Evolutionary conservation across 2,329 filamentous ascomycete species (phyloP).

Genomic region (Fusarium bactridioides): DNA sequence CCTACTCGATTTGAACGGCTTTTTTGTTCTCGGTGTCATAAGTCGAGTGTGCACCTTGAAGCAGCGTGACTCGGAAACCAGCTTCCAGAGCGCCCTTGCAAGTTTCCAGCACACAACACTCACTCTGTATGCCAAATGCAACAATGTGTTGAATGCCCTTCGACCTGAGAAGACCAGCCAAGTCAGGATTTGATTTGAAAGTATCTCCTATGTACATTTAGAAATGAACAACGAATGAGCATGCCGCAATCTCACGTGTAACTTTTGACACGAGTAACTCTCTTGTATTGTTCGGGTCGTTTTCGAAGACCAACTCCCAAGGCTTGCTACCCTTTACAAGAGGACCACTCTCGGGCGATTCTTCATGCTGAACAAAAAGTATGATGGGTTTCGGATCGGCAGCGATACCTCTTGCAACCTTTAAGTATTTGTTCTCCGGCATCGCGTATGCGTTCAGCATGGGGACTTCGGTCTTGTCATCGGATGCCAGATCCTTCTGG

Average conservation of each 20-base stretch:
- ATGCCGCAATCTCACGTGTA: neutral
- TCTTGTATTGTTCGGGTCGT: neutral
- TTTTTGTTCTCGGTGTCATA: neutral
- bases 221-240: neutral
- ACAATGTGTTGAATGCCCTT: constrained; percentile 10
- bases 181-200: constrained; percentile 10
- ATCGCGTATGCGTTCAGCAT: constrained; percentile 2
- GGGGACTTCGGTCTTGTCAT: constrained; percentile 4
- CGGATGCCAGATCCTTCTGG: constrained; percentile 9
- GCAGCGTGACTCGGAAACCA: constrained; percentile 13
- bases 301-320: constrained; percentile 8
- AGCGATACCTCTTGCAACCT: neutral
- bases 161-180: neutral
- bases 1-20: constrained; percentile 2
- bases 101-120: constrained; percentile 22
- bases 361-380: constrained; percentile 25
- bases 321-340: constrained; percentile 6
- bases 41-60: constrained; percentile 22
- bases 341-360: neutral
- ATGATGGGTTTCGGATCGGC: neutral
- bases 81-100: constrained; percentile 20
- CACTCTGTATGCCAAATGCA: constrained; percentile 21
- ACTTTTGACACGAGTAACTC: constrained; percentile 11
- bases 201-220: constrained; percentile 9
- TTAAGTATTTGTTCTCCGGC: constrained; percentile 3